Conservation (phyloP, 2,329 filamentous ascomycete genomes). For the Ophiostoma sp. region DNA sequence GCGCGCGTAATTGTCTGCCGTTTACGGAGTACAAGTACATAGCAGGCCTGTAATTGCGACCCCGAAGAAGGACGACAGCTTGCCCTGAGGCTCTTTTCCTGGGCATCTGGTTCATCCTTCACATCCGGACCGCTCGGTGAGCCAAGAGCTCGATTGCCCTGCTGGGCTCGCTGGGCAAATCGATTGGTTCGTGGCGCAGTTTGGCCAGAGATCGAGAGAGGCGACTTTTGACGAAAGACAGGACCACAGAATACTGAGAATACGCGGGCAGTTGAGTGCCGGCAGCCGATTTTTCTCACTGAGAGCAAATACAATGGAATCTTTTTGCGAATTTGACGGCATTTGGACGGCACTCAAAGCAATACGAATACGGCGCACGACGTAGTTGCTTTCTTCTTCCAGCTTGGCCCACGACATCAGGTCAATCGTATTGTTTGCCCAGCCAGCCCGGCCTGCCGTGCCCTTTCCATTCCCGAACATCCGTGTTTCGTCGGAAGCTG, state of each 20-base stretch:
- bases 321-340: neutral
- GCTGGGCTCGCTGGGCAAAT: neutral
- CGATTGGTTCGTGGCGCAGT: constrained; percentile 4
- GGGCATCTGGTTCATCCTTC: no score
- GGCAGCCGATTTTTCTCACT: neutral
- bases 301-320: neutral
- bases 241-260: neutral
- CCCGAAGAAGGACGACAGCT: no score
- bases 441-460: neutral
- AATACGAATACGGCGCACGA: neutral
- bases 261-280: neutral
- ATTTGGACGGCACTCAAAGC: neutral
- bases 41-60: neutral
- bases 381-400: neutral
- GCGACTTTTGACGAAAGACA: neutral
- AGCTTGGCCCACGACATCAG: neutral
- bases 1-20: no score
- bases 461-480: neutral
- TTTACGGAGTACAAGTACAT: no score
- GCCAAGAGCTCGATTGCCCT: neutral
- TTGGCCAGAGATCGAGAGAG: neutral
- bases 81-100: no score
- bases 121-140: constrained; percentile 2
- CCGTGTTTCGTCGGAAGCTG: neutral
- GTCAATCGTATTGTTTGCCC: neutral